Base-by-base conservation (phyloP, 2,329 filamentous ascomycete genomes). In the Hypoxylon rubiginosum region DNA sequence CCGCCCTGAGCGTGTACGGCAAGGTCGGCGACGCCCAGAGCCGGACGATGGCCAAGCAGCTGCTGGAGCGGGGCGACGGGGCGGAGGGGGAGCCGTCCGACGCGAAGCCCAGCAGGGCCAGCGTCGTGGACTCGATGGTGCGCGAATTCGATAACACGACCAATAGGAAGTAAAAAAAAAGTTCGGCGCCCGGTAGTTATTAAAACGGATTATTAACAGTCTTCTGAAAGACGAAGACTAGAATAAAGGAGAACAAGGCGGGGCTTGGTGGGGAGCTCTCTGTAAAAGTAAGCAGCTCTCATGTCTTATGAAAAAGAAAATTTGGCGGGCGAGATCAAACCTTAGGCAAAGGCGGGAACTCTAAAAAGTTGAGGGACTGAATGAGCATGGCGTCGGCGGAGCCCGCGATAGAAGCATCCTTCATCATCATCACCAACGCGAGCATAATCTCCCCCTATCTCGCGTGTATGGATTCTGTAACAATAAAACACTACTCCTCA, bases 1-100 rank as follows among this genome's bases (percentile, higher is more conserved):
- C 93, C 17, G 96, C 94, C 1, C 90, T 99, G 85, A 92, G 94
- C 58, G 94, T 99, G 17, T 99, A 97, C 79, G 93, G 95, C 64
- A 97, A 97, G 79, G 92, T 99, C 48, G 93, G 89, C 72, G 88
- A 95, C 75, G 88, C 90, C 0, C 93, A 97, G 80, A 88, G 89
- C 26, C 91, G 88, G 77, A 84, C 85, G 10, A 85, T 92, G 79
- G 88, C 89, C 4, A 85, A 85, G 70, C 84, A 84, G 73, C 63
- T 82, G 1, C 75, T 85, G 19, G 79, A 82, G 52, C 72, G 79
- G 46, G 50, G 67, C n/a, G 54, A 60, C 6, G 58, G 11, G 4
- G 46, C 7, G 26, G 62, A 69, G 15, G 72, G 68, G 2, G 67
- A 73, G 26, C 57, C 69, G 9, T 58, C 70, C 50, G 67, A 67